Conservation (phyloP, 306 rosid species). For the Prunus dulcis region DNA sequence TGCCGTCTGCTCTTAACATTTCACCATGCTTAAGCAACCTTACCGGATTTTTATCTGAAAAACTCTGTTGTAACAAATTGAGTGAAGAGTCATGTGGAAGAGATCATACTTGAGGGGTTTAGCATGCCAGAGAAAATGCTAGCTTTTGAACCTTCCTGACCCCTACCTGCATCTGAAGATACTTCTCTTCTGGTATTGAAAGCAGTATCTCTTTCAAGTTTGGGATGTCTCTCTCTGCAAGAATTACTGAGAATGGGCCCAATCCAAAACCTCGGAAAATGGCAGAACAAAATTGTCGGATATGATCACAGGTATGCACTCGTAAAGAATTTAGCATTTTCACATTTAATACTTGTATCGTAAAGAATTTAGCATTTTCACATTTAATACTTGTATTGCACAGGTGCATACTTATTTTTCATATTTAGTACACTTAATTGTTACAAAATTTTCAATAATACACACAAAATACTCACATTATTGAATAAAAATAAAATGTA, state of each 20-base stretch:
- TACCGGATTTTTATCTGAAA: slow-evolving; percentile 66
- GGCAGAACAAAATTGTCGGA: slow-evolving; percentile 95
- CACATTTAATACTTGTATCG: no score
- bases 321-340: no score
- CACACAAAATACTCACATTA: no score
- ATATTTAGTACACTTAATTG: no score
- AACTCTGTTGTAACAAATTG: slow-evolving; percentile 85
- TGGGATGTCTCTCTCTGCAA: slow-evolving; percentile 84
- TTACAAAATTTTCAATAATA: no score
- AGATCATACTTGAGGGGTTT: slow-evolving; percentile 83
- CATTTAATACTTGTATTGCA: no score
- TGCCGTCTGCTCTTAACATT: not conserved
- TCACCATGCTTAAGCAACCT: not conserved
- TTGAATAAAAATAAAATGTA: no score
- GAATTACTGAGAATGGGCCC: slow-evolving; percentile 86
- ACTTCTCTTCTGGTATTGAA: slow-evolving; percentile 69
- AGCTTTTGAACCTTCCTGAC: slow-evolving; percentile 80
- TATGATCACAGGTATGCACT: slow-evolving; percentile 25
- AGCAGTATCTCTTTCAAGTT: slow-evolving; percentile 61
- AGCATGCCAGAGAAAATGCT: slow-evolving; percentile 87
- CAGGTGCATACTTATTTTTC: accelerated
- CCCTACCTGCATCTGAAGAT: slow-evolving; percentile 69
- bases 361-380: no score
- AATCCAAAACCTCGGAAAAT: slow-evolving; percentile 80
- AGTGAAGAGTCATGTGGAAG: slow-evolving; percentile 94